Base-by-base conservation (phyloP, 1,139 yeast species). In the Zygosaccharomyces pseudobailii region DNA sequence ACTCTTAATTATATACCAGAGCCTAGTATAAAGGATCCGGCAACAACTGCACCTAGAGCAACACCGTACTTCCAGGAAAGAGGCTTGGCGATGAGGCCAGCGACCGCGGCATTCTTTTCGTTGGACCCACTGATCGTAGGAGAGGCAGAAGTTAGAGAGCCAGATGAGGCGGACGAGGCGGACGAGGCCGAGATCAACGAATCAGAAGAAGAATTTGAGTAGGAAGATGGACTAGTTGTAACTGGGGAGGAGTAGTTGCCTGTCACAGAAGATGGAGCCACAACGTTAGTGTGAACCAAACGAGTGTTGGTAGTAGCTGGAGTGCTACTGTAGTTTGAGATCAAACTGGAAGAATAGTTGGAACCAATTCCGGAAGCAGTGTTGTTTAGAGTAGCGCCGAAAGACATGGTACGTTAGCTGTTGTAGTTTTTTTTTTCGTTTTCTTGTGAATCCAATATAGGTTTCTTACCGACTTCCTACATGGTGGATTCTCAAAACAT, bases 61-160 rank as follows among this genome's bases (percentile, higher is more conserved):
- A 55, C 55, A 50, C 65, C 66, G 50, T 53, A 58, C 46, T 63
- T 63, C 65, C 65, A 62, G 39, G 64, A 60, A 47, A 63, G 45
- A 49, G 67, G 67, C 58, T 60, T 59, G 46, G 63, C 67, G 25
- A 59, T 58, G 48, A 56, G 44, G 41, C 56, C 57, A 28, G 58
- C 49, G 39, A 62, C 63, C 23, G 56, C 59, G 39, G 51, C 56
- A 13, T 47, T 47, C 27, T 51, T 36, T 23, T 41, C 42, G 10
- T 49, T 43, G 36, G 53, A 40, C n/a, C 41, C 34, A 23, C 17
- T 20, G 13, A 38, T 32, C 19, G 46, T 40, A 28, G 55, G 37
- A 35, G 50, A 42, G 9, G 50, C 28, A 33, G 54, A 40, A 7
- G 50, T 28, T 6, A 47, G 9, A 25, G 52, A 37, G 22, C 47